A percentile compares a stretch with the other conserved stretches of the same genome.
These are phyloP conservation scores for Breynia disticha DNA, from an alignment of 441 rosid genomes.

Conservation along the genomic window DNA sequence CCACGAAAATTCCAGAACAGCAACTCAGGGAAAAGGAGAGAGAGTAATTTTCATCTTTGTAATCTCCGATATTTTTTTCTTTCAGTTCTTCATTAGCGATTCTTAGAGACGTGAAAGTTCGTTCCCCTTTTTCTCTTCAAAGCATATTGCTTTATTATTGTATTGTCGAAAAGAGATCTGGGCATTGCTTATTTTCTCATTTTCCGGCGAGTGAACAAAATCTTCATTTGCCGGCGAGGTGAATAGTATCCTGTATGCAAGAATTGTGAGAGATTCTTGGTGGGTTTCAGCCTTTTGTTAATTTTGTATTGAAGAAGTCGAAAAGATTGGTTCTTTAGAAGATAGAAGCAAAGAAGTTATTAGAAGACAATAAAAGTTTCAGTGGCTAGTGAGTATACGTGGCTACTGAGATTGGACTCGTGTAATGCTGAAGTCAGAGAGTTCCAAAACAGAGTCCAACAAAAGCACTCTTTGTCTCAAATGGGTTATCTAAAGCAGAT, in stretches of 20 bases:
- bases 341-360: slow-evolving; percentile 10
- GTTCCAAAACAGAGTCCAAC: slow-evolving; percentile 16
- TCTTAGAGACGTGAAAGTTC: not conserved
- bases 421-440: slow-evolving; percentile 36
- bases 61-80: slow-evolving; percentile 20
- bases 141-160: not conserved
- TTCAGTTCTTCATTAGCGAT: not conserved
- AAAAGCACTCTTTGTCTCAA: too few species aligned
- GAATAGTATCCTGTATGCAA: slow-evolving; percentile 17
- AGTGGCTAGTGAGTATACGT: too few species aligned
- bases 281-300: not conserved
- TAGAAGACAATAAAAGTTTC: too few species aligned
- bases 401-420: too few species aligned
- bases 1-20: slow-evolving; percentile 42
- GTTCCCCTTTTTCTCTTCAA: not conserved
- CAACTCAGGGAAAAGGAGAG: slow-evolving; percentile 21
- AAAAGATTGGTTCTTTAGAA: slow-evolving; percentile 12
- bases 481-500: slow-evolving; percentile 36
- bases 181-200: slow-evolving; percentile 6
- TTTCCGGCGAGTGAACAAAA: slow-evolving; percentile 4
- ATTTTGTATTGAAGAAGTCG: slow-evolving; percentile 13
- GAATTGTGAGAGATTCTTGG: slow-evolving; percentile 13
- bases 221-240: not conserved
- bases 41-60: slow-evolving; percentile 16
- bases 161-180: slow-evolving; percentile 20